A percentile compares a stretch with the other conserved stretches of the same genome.
phyloP scores from a whole-genome alignment of 345 rosid species.

The Acer negundo region DNA sequence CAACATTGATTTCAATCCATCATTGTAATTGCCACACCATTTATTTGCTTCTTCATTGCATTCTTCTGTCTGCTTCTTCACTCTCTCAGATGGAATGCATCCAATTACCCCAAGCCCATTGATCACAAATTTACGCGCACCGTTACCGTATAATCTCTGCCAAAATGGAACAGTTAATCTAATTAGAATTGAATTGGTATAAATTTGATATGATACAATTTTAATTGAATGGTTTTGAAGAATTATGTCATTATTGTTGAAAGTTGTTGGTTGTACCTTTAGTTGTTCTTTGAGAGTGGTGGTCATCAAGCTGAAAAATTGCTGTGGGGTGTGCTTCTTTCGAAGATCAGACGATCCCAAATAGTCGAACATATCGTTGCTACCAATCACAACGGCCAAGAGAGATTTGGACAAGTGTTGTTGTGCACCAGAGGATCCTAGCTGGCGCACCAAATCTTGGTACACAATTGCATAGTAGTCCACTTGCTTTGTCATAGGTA shows the following conservation, averaged over 20 bases:
- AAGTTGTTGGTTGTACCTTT: conserved; percentile 44
- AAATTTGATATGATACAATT: neutral
- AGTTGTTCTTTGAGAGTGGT: conserved; percentile 48
- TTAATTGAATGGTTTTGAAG: neutral
- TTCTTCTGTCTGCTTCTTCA: conserved; percentile 33
- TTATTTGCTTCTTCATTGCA: conserved; percentile 48
- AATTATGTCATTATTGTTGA: neutral
- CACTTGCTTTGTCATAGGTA: conserved; percentile 59
- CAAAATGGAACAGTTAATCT: neutral
- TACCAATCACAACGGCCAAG: conserved; percentile 53
- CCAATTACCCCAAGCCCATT: conserved; percentile 53
- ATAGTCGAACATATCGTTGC: conserved; percentile 67
- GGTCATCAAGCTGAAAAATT: conserved; percentile 46
- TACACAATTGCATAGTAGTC: conserved; percentile 37
- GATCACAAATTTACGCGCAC: conserved; percentile 54
- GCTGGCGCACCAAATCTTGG: conserved; percentile 21
- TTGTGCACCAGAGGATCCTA: conserved; percentile 40
- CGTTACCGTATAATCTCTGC: conserved; percentile 44
- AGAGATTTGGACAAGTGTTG: conserved; percentile 51
- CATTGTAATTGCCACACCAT: conserved; percentile 48
- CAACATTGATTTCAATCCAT: conserved; percentile 41
- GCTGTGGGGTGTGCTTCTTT: conserved; percentile 36
- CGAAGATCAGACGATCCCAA: conserved; percentile 38
- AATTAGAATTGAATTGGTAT: neutral
- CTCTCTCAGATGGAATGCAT: conserved; percentile 55